Evolutionary conservation across 495 filamentous ascomycete species (phyloP).

Genomic region (Podospora anserina): DNA sequence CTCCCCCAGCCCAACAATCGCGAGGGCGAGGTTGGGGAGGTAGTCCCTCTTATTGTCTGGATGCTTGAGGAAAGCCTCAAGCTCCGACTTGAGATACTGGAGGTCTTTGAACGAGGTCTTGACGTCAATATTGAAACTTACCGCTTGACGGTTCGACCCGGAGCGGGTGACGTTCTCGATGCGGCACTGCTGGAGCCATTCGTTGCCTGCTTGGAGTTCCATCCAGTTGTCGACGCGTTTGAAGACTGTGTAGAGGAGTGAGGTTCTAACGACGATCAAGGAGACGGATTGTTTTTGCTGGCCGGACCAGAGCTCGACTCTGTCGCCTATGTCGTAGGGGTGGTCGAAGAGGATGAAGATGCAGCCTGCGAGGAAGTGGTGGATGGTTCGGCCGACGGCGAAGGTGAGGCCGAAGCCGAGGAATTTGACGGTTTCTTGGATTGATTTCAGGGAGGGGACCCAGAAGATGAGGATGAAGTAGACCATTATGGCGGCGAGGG

Average conservation of each 20-base stretch:
- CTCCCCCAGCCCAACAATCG: slow-evolving; percentile 63
- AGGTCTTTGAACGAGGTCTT: slow-evolving; percentile 71
- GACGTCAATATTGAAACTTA: slow-evolving; percentile 62
- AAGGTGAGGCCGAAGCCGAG: slow-evolving; percentile 73
- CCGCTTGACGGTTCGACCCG: slow-evolving; percentile 68
- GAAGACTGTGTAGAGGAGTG: slow-evolving; percentile 75
- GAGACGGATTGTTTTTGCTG: slow-evolving; percentile 38
- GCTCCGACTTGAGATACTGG: slow-evolving; percentile 60
- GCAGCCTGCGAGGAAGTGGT: slow-evolving; percentile 75
- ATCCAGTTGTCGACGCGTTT: slow-evolving; percentile 61
- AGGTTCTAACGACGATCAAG: slow-evolving; percentile 71
- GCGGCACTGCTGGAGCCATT: slow-evolving; percentile 67
- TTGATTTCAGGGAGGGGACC: slow-evolving; percentile 29
- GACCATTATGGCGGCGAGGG: slow-evolving; percentile 60
- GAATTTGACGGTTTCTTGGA: slow-evolving; percentile 48
- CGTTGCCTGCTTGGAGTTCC: slow-evolving; percentile 72
- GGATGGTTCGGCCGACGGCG: slow-evolving; percentile 68
- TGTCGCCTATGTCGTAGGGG: slow-evolving; percentile 67
- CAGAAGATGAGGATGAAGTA: slow-evolving; percentile 53
- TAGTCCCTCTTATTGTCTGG: slow-evolving; percentile 74
- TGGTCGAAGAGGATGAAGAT: slow-evolving; percentile 85
- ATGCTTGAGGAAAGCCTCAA: slow-evolving; percentile 58
- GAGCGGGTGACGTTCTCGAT: slow-evolving; percentile 76
- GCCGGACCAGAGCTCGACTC: slow-evolving; percentile 60
- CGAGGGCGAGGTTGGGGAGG: slow-evolving; percentile 59